Evolutionary conservation across 352 stramenopile species (phyloP), one percentile per base, ranked within the genome.

Genomic region (Globisporangium rhizosaccharum): DNA sequence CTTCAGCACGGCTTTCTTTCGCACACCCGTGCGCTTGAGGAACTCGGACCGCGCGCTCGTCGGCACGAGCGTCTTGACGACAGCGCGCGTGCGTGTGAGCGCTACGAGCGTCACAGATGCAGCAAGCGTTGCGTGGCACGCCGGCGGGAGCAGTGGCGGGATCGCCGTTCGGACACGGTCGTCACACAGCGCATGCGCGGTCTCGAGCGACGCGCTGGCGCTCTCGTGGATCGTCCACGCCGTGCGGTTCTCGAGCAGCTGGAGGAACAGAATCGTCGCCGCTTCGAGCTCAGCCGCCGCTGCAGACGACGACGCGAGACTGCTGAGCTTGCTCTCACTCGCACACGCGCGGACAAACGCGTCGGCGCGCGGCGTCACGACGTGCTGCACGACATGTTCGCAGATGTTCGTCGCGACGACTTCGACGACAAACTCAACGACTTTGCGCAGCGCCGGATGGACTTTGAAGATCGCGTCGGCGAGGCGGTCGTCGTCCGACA

Each of bases 361-460:
- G 49, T 88, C 74, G 37, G 71, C 81, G 2, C 65, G 59, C 12
- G 71, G 67, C 3, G 58, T 69, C 12, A 87, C 78, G 25, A 84
- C 41, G 7, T 66, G 67, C n/a, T 59, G 53, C 42, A 83, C 59
- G 1, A 83, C 76, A 50, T 87, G 62, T 44, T 87, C 77, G 62
- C 78, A 87, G 9, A 85, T 62, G 25, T 85, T 79, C 0, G 73
- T 88, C 33, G 82, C 78, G 14, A 81, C 75, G 17, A 70, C 76
- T 18, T 74, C 75, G 8, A 88, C 81, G 9, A 90, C 75, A 59
- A 88, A 86, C 6, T 88, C 81, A 23, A 88, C 70, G 10, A 76
- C 69, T 14, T 61, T 61, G 44, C 85, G 79, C 20, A 88, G 41
- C 51, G 73, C 75, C 2, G 78, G 78, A 15, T 88, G 75, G 20